These are phyloP conservation scores for Myxozyma nipponensis DNA, from an alignment of 805 yeast genomes.

Conservation along the genomic window DNA sequence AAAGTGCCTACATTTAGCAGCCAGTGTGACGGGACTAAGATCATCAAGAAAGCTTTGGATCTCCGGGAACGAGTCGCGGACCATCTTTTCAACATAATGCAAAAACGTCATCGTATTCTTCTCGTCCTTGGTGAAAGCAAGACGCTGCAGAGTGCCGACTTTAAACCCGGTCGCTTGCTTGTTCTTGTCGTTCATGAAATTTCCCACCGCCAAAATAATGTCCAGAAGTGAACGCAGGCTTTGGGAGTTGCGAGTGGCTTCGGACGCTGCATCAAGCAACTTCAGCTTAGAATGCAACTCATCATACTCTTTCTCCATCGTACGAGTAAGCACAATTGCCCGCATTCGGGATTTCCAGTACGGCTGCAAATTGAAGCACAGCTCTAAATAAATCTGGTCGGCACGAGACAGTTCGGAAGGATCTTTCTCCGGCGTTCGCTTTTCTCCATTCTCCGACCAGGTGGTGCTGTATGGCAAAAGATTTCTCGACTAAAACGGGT, in stretches of 20 bases:
- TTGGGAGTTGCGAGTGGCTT: constrained; percentile 59
- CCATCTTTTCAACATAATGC: constrained; percentile 85
- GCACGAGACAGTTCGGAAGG: constrained; percentile 77
- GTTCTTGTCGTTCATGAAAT: constrained; percentile 90
- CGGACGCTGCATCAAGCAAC: constrained; percentile 68
- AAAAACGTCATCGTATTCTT: constrained; percentile 81
- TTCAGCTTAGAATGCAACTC: constrained; percentile 67
- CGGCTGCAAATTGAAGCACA: constrained; percentile 75
- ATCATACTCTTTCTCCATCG: constrained; percentile 72
- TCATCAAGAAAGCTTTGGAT: constrained; percentile 71
- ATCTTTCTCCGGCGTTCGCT: constrained; percentile 56
- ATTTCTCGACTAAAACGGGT: constrained; percentile 46
- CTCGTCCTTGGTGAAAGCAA: constrained; percentile 86
- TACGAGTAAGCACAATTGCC: constrained; percentile 65
- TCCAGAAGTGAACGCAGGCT: constrained; percentile 71
- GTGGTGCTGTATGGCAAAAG: constrained; percentile 78
- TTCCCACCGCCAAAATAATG: constrained; percentile 86
- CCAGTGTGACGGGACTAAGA: constrained; percentile 51
- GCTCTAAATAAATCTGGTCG: constrained; percentile 76
- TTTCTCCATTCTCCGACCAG: constrained; percentile 48
- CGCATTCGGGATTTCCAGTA: constrained; percentile 93
- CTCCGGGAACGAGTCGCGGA: constrained; percentile 82
- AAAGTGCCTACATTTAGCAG: constrained; percentile 47
- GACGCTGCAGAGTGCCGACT: constrained; percentile 80
- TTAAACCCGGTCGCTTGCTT: constrained; percentile 93